Percentiles rank a stretch among this genome's conserved stretches.
Evolutionary conservation across 495 filamentous ascomycete species (phyloP).

Genomic region (Acidomyces sp.): DNA sequence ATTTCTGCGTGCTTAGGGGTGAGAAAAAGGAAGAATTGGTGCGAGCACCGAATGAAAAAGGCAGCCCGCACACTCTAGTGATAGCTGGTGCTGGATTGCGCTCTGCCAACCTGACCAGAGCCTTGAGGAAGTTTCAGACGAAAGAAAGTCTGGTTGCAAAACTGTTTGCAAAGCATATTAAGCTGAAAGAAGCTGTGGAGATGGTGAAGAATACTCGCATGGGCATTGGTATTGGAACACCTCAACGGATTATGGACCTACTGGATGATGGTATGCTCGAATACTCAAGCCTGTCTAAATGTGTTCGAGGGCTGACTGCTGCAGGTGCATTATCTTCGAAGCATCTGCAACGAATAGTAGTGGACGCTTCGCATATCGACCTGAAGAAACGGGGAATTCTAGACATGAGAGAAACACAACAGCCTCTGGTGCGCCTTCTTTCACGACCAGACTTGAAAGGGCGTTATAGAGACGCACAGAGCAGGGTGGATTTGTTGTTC

Average conservation of each 20-base stretch:
- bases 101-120: conserved; percentile 68
- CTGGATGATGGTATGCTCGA: conserved; percentile 54
- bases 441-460: conserved; percentile 53
- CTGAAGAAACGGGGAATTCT: conserved; percentile 82
- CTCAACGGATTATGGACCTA: conserved; percentile 64
- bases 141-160: conserved; percentile 71
- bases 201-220: conserved; percentile 56
- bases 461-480: conserved; percentile 42
- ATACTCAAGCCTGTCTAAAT: background rate
- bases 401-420: conserved; percentile 81
- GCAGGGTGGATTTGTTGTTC: conserved; percentile 46
- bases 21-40: conserved; percentile 35
- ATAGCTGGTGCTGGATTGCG: conserved; percentile 66
- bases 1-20: conserved; percentile 15
- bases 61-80: conserved; percentile 76
- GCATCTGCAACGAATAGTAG: conserved; percentile 61
- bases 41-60: conserved; percentile 51
- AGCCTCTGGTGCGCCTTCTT: conserved; percentile 59
- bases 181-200: conserved; percentile 71
- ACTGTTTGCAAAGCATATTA: conserved; percentile 96
- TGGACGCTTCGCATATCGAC: conserved; percentile 84
- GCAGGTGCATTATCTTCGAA: conserved; percentile 54
- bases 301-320: background rate
- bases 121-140: conserved; percentile 59
- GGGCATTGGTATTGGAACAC: conserved; percentile 81